A percentile compares a stretch with the other conserved stretches of the same genome.
Evolutionary conservation across 371 early-diverging fungal genomes (phyloP).

Genomic region (Mortierella sp.): DNA sequence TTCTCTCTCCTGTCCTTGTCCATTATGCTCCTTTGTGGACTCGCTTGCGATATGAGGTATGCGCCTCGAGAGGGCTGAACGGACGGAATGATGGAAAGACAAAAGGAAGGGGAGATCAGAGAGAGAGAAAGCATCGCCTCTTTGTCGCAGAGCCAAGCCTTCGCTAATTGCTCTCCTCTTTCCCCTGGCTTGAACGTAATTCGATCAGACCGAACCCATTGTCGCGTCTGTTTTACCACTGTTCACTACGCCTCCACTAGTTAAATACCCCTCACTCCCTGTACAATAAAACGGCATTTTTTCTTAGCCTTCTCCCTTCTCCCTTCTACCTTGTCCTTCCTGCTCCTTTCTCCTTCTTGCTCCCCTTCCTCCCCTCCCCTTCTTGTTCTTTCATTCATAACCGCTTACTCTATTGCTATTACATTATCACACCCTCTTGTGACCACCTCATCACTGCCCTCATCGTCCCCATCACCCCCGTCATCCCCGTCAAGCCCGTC

Average conservation of each 20-base stretch:
- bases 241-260: no score
- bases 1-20: not conserved
- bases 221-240: no score
- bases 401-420: no score
- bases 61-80: not conserved
- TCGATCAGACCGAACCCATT: no score
- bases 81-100: not conserved
- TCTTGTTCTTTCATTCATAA: no score
- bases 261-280: no score
- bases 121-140: not conserved
- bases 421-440: not conserved
- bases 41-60: not conserved
- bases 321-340: no score
- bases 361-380: no score
- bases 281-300: no score
- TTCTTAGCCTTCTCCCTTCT: no score
- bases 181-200: not conserved
- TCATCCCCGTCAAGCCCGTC: not conserved
- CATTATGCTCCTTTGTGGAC: not conserved
- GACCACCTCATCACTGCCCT: not conserved
- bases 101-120: not conserved
- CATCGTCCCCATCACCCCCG: not conserved
- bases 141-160: not conserved
- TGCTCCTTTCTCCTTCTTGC: no score
- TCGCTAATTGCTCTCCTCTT: not conserved